phyloP scores from a whole-genome alignment of 202 grass and related monocot genomes.

The Eragrostis tef region DNA sequence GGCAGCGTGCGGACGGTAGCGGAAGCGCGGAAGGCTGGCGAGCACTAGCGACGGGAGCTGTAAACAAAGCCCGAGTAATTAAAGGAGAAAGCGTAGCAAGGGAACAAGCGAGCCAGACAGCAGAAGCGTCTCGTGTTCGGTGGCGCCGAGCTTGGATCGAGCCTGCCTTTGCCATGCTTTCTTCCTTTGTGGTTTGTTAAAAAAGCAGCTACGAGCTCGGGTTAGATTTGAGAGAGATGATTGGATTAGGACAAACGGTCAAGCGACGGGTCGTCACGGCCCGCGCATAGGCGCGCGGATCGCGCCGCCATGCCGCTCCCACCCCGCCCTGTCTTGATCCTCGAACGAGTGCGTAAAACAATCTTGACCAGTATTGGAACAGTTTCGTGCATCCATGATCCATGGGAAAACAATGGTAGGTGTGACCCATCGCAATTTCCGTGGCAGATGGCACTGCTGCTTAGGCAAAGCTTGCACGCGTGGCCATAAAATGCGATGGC shows the following conservation, averaged over 20 bases:
- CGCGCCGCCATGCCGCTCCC: constrained; percentile 18
- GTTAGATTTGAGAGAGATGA: not conserved
- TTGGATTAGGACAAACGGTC: not conserved
- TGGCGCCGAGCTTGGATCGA: not conserved
- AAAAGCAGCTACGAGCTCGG: not conserved
- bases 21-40: constrained; percentile 17
- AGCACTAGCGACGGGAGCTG: constrained; percentile 32
- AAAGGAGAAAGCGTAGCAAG: constrained; percentile 22
- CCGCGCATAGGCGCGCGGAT: not conserved
- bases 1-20: constrained; percentile 5
- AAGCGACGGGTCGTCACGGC: not conserved
- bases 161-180: no score
- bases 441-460: no score
- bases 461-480: not conserved
- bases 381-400: no score
- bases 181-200: not conserved
- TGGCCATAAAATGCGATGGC: not conserved
- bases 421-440: no score
- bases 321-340: not conserved
- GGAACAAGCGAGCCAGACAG: constrained; percentile 42
- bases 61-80: constrained; percentile 14
- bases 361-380: no score
- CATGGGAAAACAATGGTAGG: no score
- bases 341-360: not conserved
- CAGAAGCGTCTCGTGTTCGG: constrained; percentile 4